Evolutionary conservation across 2,329 filamentous ascomycete genomes (phyloP), one percentile per base, ranked within the genome.

Genomic region (Aspergillus felis): DNA sequence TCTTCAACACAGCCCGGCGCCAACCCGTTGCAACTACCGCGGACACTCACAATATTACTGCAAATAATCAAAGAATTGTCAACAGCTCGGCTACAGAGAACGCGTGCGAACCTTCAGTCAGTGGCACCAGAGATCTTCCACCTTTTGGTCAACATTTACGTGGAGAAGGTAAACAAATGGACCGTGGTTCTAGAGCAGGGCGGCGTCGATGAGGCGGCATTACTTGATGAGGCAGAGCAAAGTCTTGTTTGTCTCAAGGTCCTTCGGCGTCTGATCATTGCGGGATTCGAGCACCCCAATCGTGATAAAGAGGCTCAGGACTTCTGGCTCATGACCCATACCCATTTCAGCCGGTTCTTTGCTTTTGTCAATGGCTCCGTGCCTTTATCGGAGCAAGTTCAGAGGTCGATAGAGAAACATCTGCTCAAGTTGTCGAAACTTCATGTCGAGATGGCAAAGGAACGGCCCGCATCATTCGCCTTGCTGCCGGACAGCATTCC

Each of bases 41-140:
- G 92, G 50, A 83, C 86, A 7, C 81, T 97, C 47, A 81, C 91
- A 53, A 86, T 96, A 12, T 79, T 97, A 10, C 80, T 97, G 14
- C 88, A 93, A 50, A 86, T 96, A 28, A 87, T 96, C 68, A 99
- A 97, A 76, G 94, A 97, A 72, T 79, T 97, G 5, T 87, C 90
- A 0, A 92, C 90, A 0, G 92, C 89, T 2, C 83, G 91, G 47
- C 75, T 97, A 50, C 83, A 87, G 56, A 85, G 84, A 62, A 92
- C 88, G 0, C 87, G 92, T 67, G 86, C 87, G 1, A 88, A 86
- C 41, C 79, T 99, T 17, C 89, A 95, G 64, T 85, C 86, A 1
- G 83, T 90, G 29, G 86, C 92, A 0, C 91, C 92, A 0, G 91
- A 96, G 71, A 84, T 97, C 24, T 84, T 96, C n/a, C 87, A 88